These are phyloP conservation scores for Royoungia palumana DNA, from an alignment of 768 basidiomycete species.

Conservation along the genomic window DNA sequence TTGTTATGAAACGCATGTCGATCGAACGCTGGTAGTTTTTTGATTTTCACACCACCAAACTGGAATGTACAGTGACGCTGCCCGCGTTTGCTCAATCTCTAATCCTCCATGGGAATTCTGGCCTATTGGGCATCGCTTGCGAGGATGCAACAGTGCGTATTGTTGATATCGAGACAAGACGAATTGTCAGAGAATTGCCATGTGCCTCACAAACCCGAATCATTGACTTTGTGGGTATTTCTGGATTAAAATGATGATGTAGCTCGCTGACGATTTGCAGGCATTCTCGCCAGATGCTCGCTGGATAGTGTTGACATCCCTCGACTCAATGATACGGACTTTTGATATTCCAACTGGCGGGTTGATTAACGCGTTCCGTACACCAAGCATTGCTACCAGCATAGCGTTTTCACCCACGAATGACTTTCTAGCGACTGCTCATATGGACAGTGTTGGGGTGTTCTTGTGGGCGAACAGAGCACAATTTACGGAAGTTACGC, in stretches of 20 bases:
- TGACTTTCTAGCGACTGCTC: constrained; percentile 93
- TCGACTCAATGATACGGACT: constrained; percentile 90
- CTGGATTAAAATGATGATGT: background rate
- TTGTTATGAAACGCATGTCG: background rate
- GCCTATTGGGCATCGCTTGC: constrained; percentile 76
- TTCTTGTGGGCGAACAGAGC: constrained; percentile 99
- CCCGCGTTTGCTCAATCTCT: constrained; percentile 70
- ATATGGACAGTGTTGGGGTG: constrained; percentile 91
- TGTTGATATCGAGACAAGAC: constrained; percentile 86
- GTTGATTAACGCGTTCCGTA: constrained; percentile 89
- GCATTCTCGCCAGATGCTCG: constrained; percentile 93
- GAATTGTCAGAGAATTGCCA: constrained; percentile 83
- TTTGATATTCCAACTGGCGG: constrained; percentile 94
- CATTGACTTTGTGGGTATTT: constrained; percentile 71
- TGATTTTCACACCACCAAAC: constrained; percentile 84
- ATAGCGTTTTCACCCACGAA: constrained; percentile 91
- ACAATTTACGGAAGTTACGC: constrained; percentile 83
- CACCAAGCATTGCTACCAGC: constrained; percentile 83
- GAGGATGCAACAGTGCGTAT: constrained; percentile 86
- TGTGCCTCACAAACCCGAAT: constrained; percentile 77
- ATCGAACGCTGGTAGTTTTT: constrained; percentile 66
- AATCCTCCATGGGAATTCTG: constrained; percentile 78
- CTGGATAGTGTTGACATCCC: constrained; percentile 85
- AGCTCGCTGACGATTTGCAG: constrained; percentile 38
- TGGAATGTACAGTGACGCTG: constrained; percentile 64